Evolutionary conservation across 345 rosid genomes (phyloP).

Genomic region (Salix brachista): DNA sequence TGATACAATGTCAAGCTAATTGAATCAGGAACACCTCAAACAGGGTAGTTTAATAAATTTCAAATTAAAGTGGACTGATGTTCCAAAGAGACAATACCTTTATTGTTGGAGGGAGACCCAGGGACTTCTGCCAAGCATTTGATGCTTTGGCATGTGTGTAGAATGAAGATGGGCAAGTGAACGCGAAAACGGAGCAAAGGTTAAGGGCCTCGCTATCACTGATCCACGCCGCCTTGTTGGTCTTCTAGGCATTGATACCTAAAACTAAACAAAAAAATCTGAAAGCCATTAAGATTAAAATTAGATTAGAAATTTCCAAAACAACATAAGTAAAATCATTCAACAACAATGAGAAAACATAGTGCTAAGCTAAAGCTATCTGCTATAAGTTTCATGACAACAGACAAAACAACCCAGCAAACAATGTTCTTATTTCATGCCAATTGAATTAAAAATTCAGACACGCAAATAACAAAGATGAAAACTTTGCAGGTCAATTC

Average conservation of each 20-base stretch:
- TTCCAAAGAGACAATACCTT: slow-evolving; percentile 23
- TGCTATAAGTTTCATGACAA: neutral
- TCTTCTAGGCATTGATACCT: slow-evolving; percentile 18
- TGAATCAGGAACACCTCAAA: slow-evolving; percentile 2
- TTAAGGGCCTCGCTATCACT: slow-evolving; percentile 39
- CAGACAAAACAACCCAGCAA: neutral
- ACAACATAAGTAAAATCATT: neutral
- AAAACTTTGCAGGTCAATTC: neutral
- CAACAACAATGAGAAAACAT: neutral
- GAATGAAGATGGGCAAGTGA: slow-evolving; percentile 46
- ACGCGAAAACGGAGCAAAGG: slow-evolving; percentile 71
- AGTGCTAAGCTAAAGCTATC: neutral
- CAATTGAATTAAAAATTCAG: neutral
- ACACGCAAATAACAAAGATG: neutral
- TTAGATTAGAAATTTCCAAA: neutral
- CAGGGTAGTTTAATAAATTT: neutral
- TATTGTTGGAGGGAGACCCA: slow-evolving; percentile 18
- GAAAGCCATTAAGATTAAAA: neutral
- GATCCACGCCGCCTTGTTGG: slow-evolving; percentile 33
- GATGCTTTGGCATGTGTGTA: slow-evolving; percentile 29
- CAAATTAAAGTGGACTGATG: neutral
- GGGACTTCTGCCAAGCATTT: slow-evolving; percentile 17
- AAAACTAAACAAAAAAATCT: neutral
- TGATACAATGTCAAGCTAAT: neutral
- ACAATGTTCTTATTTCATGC: neutral